Evolutionary conservation across 106 monocot species (phyloP), one percentile per base, ranked within the genome.

Genomic region (Amphibolis antarctica): DNA sequence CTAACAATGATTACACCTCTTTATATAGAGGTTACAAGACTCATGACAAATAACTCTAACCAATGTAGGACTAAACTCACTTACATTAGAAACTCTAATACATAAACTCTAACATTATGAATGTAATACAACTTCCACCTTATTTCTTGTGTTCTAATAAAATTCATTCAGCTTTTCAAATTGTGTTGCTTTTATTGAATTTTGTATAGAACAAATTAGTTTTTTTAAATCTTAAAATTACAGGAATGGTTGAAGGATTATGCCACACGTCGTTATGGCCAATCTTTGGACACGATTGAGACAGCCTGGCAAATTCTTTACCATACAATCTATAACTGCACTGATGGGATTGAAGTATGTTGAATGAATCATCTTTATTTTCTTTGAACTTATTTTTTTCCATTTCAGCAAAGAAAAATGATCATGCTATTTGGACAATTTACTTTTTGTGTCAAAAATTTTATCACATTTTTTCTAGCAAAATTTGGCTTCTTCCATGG

Each of bases 291-390:
- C 50, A 36, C 78, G 18, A 79, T 80, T 15, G 81, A 86, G 50
- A 70, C 75, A 63, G 89, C 89, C 63, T 94, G 94, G 94, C 65
- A 78, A 75, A 80, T 89, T 77, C 71, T 94, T 10, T 86, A 94
- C 68, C 85, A 77, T 28, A 86, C 94, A 70, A 84, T 89, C 56
- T 94, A 94, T 76, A 94, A 86, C 73, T 94, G 94, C 75, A 89
- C 89, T 53, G 94, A 94, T 82, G 94, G 89, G 63, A 82, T 84
- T 66, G 89, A 78, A 47, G 93, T 93, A 79, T 70, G 82, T 21
- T 36, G 36, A 36, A 36, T 36, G 36, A 7, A 36, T 36, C 7
- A 7, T 36, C 36, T 36, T 36, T 7, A n/a, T 36, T 7, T 53
- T 53, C 10, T n/a, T 20, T 53, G 10, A 53, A 21, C 0, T 19